Base-by-base conservation (phyloP, 192 early-diverging fungal genomes). In the Umbelopsis ramanniana region DNA sequence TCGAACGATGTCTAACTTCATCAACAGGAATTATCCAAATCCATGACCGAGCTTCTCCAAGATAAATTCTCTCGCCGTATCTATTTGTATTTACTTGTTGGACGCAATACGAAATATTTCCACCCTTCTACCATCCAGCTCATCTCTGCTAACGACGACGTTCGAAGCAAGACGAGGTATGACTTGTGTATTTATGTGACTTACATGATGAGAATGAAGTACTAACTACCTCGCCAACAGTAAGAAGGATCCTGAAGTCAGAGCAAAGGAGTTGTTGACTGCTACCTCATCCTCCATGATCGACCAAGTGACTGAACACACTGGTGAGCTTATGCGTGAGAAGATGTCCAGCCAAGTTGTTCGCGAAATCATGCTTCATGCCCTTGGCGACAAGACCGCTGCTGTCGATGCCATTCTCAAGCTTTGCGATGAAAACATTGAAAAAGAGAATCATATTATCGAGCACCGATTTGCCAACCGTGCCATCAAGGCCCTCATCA, bases 11-110 rank as follows among this genome's bases (percentile, higher is more conserved):
- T 11, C 11, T 43, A 1, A 12, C 11, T 43, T 6, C 40, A 35
- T 19, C 2, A 33, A 26, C 52, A 72, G 76, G 79, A 87, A 76
- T 74, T 87, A 46, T 57, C 76, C 47, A 87, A 87, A 74, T 73
- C 77, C 66, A 76, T 85, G 72, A 75, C 74, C 26, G 88, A 92
- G 33, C 38, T 81, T 5, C 72, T 81, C 22, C 70, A 76, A 35
- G 86, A 96, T 81, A 89, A 91, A 78, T 93, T 86, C 74, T 95
- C 89, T 21, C 87, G 90, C 69, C 89, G 92, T 70, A 89, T 95
- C 38, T 82, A 93, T 69, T 81, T 97, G 76, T 97, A 90, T 74
- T 76, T 96, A 52, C 86, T 97, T 29, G 83, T 83, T 52, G 95
- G 96, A 45, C 88, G 95, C 54, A 87, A 84, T 76, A 83, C 84